phyloP scores from a whole-genome alignment of 2,329 filamentous ascomycete genomes.

The Aciculosporium take region DNA sequence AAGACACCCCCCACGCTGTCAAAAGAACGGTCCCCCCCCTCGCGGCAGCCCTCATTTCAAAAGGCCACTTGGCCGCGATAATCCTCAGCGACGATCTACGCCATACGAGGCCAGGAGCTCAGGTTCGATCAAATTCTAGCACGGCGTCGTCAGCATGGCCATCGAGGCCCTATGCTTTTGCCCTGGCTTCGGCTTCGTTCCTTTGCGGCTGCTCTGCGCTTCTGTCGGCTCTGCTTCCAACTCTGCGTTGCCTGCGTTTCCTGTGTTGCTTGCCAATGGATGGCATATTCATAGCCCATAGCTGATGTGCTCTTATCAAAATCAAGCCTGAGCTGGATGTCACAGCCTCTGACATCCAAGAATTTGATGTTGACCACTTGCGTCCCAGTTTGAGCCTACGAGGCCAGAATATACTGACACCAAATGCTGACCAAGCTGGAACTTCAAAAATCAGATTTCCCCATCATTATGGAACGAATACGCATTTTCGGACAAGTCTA shows the following conservation, averaged over 20 bases:
- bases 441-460: not conserved
- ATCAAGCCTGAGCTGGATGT: not conserved
- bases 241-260: not conserved
- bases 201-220: not conserved
- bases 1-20: not conserved
- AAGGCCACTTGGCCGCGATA: not conserved
- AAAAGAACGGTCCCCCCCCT: not conserved
- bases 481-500: not conserved
- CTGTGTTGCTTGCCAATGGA: not conserved
- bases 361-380: not conserved
- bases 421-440: not conserved
- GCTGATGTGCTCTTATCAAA: not conserved
- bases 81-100: not conserved
- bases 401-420: not conserved
- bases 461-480: not conserved
- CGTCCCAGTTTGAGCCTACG: not conserved
- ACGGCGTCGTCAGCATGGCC: not conserved
- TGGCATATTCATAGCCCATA: not conserved
- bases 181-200: not conserved
- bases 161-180: not conserved
- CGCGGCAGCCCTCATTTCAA: not conserved
- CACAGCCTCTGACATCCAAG: not conserved
- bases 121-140: not conserved
- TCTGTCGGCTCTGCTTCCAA: not conserved
- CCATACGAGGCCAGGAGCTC: too few species aligned